Percentiles rank a stretch among this genome's conserved stretches.
These are phyloP conservation scores for Candida fluviatilis DNA, from an alignment of 805 yeast genomes.

Conservation along the genomic window DNA sequence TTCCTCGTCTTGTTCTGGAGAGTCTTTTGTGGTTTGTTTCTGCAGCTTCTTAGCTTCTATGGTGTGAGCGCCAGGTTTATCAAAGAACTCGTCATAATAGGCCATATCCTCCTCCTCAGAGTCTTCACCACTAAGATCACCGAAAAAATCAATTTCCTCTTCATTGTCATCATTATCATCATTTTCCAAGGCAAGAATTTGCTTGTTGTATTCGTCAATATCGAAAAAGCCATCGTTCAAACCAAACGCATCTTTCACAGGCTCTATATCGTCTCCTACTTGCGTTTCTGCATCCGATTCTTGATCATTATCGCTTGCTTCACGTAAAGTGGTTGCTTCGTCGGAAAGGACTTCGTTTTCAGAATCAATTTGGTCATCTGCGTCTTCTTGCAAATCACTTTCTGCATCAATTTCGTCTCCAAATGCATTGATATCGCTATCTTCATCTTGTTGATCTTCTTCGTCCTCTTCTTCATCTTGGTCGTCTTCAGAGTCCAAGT, in stretches of 20 bases:
- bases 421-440: constrained; percentile 18
- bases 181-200: constrained; percentile 55
- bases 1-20: constrained; percentile 35
- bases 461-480: constrained; percentile 19
- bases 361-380: constrained; percentile 31
- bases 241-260: constrained; percentile 51
- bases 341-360: constrained; percentile 12
- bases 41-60: constrained; percentile 8
- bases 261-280: constrained; percentile 13
- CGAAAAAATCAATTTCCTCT: constrained; percentile 44
- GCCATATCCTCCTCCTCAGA: constrained; percentile 55
- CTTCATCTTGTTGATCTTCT: constrained; percentile 21
- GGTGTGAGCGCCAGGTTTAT: constrained; percentile 31
- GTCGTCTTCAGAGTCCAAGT: constrained; percentile 19
- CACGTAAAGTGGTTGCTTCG: constrained; percentile 8
- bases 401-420: constrained; percentile 31
- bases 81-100: constrained; percentile 67
- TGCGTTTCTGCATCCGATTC: constrained; percentile 15
- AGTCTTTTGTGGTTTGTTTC: constrained; percentile 14
- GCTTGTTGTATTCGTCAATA: constrained; percentile 77
- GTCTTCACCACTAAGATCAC: constrained; percentile 29
- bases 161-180: constrained; percentile 26
- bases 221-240: constrained; percentile 82
- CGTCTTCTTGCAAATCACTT: constrained; percentile 49
- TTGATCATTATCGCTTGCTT: constrained; percentile 14